These are phyloP conservation scores for Cornus suecica DNA, from an alignment of 148 eudicot species.

Conservation along the genomic window DNA sequence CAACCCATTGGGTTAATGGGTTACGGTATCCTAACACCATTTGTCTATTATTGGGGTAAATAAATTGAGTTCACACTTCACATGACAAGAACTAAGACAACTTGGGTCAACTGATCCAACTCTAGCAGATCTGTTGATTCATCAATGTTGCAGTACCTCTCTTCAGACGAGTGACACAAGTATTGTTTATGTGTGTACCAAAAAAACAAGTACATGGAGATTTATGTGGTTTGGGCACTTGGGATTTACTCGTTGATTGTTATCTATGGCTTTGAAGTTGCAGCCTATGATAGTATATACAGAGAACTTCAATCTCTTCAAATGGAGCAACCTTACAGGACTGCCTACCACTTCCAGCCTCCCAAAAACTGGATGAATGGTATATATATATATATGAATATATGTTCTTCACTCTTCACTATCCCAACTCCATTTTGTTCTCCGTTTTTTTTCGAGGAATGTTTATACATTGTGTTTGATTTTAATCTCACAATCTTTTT, in stretches of 20 bases:
- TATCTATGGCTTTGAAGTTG: constrained; percentile 10
- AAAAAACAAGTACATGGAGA: not conserved
- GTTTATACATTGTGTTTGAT: no score
- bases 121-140: not conserved
- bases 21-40: no score
- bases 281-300: not conserved
- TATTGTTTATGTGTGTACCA: not conserved
- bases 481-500: not conserved
- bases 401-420: not conserved
- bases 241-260: not conserved
- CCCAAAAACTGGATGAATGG: constrained; percentile 42
- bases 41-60: no score
- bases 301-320: not conserved
- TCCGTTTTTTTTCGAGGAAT: no score
- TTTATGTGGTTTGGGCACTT: not conserved
- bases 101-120: not conserved
- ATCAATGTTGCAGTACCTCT: not conserved
- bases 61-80: not conserved
- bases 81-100: not conserved
- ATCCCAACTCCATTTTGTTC: not conserved
- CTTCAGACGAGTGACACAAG: not conserved
- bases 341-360: constrained; percentile 38
- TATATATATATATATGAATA: not conserved
- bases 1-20: no score
- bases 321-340: constrained; percentile 22